Base-by-base conservation (phyloP, 345 rosid genomes). In the Eucalyptus paniculata region DNA sequence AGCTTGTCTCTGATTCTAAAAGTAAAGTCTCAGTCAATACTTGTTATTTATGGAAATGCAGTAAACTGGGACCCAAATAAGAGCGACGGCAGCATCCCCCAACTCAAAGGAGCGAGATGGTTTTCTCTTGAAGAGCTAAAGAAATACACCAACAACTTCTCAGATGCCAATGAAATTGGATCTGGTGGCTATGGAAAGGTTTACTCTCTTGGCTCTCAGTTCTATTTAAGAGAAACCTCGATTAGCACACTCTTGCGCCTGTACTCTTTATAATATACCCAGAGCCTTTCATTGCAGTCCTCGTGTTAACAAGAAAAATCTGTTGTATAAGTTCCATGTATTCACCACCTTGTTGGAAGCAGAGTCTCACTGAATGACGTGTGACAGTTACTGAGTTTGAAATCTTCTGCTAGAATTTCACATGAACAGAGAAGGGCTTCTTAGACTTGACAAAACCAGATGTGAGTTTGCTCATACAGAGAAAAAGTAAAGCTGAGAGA, bases 151-250 rank as follows among this genome's bases (percentile, higher is more conserved):
- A 93, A 93, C 58, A 95, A 95, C 49, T 98, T 98, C 92, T 94
- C 97, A 40, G 95, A 96, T 9, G 89, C 95, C 91, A 96, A 93
- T 88, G 94, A 89, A 83, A 88, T 96, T 87, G 99, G 99, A 28
- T 95, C 95, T 19, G 99, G 99, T 34, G 99, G 99, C 67, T 97
- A 96, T 90, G 99, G 99, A 80, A 95, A 97, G 97, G 99, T 96
- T 88, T 83, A 87, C 89, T 65, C 47, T 47, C 86, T 50, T 37
- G 82, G 37, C 45, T 24, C 32, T 58, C 62, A 58, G 30, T 58
- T 24, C 65, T 58, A 24, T 26, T 49, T 10, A 58, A 24, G 30
- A 58, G 65, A 24, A 58, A 58, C 65, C 30, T 58, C 13, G 12
- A 12, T 30, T 58, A 86, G 37, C 72, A 18, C 24, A 26, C 30